Evolutionary conservation across 2,329 filamentous ascomycete genomes (phyloP).

Genomic region (Diaporthe sp.): DNA sequence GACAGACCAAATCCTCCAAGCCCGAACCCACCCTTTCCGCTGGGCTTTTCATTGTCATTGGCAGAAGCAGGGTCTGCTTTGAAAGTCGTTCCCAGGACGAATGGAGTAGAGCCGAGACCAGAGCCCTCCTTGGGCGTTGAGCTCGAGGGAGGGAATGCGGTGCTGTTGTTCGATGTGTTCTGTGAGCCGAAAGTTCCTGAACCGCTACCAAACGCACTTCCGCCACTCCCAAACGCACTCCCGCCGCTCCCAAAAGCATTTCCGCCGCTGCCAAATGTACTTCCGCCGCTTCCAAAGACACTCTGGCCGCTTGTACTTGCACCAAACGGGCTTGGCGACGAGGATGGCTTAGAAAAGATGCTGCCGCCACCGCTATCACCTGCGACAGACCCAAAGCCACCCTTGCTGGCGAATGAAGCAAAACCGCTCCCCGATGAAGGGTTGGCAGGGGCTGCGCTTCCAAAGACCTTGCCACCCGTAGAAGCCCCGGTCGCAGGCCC

Average conservation of each 20-base stretch:
- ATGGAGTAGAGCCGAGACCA: constrained; percentile 66
- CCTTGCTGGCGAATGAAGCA: constrained; percentile 65
- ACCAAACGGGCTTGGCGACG: constrained; percentile 48
- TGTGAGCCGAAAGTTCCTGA: constrained; percentile 42
- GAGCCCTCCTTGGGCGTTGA: constrained; percentile 52
- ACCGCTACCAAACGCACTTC: constrained; percentile 9
- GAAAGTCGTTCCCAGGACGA: constrained; percentile 78
- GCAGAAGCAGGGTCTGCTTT: constrained; percentile 72
- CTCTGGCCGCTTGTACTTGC: constrained; percentile 39
- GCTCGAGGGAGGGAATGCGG: constrained; percentile 54
- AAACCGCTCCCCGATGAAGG: constrained; percentile 58
- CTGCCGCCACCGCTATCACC: constrained; percentile 50
- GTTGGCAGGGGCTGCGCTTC: constrained; percentile 45
- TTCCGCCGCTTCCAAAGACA: constrained; percentile 32
- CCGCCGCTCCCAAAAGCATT: constrained; percentile 32
- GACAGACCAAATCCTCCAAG: constrained; percentile 68
- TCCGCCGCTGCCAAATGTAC: constrained; percentile 38
- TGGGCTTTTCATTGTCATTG: constrained; percentile 67
- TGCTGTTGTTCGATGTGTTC: constrained; percentile 51
- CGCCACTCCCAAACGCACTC: constrained; percentile 30
- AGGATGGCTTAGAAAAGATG: constrained; percentile 57
- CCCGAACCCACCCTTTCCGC: constrained; percentile 65
- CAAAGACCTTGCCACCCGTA: constrained; percentile 53
- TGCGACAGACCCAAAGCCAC: constrained; percentile 67
- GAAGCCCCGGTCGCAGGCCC: constrained; percentile 51